Evolutionary conservation across 371 early-diverging fungal species (phyloP), one percentile per base, ranked within the genome.

Genomic region (Funneliformis caledonium): DNA sequence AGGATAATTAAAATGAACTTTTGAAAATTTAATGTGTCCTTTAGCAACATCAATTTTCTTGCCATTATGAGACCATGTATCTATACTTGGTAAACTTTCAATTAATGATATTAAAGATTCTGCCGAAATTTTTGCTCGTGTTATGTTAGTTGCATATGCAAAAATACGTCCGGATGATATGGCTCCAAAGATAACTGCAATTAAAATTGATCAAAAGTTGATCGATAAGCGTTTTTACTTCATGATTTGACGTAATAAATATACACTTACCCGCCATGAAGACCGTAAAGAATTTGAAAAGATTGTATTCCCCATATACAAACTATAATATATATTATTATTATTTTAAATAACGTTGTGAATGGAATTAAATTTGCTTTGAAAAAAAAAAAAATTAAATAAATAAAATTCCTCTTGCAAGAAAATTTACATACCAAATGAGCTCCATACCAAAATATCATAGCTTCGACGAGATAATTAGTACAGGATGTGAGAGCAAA

Each of bases 1-100:
- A 33, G 97, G 97, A 83, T 97, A 96, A 60, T 88, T 86, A 88
- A 97, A 97, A 14, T 89, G 84, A 43, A 93, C 91, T 61, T 92
- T 81, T 42, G 87, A 82, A 68, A 92, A 91, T 1, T 82, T 75
- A 22, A 92, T 84, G 12, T 87, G 85, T 45, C 93, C 93, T 33
- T 79, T 72, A 26, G 92, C 80, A 11, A 80, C 73, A 22, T 83
- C 82, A 31, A 88, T 83, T 65, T 88, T 87, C 37, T 87, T 86
- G 16, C 93, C 93, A 82, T 88, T 88, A 3, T 78, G 16, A n/a
- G 45, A 45, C 33, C 65, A 67, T 9, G 77, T 60, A 68, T 83
- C 81, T 26, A 83, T 81, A 5, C n/a, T 19, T 56, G 83, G 81
- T 16, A 72, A 8, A 78, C 75, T 77, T 59, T 80, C 76, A 5